A percentile compares a stretch with the other conserved stretches of the same genome.
These are phyloP conservation scores for Drosera capensis DNA, from an alignment of 148 eudicot species.

Conservation along the genomic window DNA sequence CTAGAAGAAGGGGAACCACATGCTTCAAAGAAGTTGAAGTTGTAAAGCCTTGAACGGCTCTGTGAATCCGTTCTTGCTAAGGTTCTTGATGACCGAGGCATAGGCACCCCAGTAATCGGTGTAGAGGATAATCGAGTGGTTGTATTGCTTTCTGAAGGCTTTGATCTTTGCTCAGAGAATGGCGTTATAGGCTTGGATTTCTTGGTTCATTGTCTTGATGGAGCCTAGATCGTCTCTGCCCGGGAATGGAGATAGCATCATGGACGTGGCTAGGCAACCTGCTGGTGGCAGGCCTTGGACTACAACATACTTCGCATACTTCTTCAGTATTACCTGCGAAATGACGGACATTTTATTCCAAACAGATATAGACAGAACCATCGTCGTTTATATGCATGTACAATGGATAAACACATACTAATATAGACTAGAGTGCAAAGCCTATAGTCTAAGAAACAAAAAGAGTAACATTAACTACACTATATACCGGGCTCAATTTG, in stretches of 20 bases:
- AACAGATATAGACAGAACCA: not conserved
- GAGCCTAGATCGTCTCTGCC: not conserved
- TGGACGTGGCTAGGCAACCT: conserved; percentile 15
- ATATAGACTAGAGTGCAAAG: too few species aligned
- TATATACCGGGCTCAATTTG: too few species aligned
- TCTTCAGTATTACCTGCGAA: conserved; percentile 11
- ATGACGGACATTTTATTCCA: not conserved
- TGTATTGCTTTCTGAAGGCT: conserved; percentile 1
- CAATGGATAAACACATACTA: not conserved
- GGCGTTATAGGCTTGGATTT: conserved; percentile 15
- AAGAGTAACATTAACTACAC: too few species aligned
- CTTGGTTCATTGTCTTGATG: conserved; percentile 8
- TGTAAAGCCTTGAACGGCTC: conserved; percentile 18
- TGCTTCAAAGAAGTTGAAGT: too few species aligned
- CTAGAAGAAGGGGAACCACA: too few species aligned
- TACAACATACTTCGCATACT: conserved; percentile 17
- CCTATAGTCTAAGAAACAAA: too few species aligned
- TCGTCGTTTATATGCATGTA: not conserved
- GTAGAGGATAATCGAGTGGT: conserved; percentile 9
- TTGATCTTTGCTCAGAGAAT: conserved; percentile 11
- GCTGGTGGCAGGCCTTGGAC: conserved; percentile 29
- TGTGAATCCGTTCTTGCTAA: conserved; percentile 8
- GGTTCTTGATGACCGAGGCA: conserved; percentile 3
- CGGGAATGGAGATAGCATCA: conserved; percentile 8
- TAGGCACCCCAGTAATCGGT: conserved; percentile 21